A percentile compares a stretch with the other conserved stretches of the same genome.
phyloP scores from a whole-genome alignment of 306 rosid species.

The Arachis hypogaea region DNA sequence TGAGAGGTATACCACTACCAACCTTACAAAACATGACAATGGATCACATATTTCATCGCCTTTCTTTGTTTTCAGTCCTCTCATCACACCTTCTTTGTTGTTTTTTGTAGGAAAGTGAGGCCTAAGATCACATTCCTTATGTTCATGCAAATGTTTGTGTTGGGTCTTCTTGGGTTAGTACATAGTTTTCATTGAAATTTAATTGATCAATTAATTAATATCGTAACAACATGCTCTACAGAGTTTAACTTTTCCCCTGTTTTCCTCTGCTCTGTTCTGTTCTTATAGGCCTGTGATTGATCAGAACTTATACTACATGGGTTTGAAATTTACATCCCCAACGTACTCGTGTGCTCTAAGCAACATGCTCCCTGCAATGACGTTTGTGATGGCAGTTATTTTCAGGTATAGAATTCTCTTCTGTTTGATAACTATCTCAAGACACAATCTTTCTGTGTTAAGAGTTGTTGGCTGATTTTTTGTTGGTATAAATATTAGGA shows the following conservation, averaged over 20 bases:
- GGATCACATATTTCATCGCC: neutral
- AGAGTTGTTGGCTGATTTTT: neutral
- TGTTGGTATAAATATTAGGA: constrained; percentile 48
- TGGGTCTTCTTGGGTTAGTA: constrained; percentile 94
- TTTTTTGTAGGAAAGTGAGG: constrained; percentile 66
- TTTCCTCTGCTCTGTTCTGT: neutral
- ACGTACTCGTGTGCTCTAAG: constrained; percentile 90
- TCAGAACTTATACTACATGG: constrained; percentile 86
- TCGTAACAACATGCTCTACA: neutral
- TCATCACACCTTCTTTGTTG: constrained; percentile 13
- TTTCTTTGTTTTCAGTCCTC: constrained; percentile 22
- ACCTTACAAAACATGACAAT: too few species aligned
- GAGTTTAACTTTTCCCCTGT: neutral
- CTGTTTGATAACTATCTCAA: neutral
- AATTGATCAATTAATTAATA: neutral
- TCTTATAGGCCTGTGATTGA: constrained; percentile 82
- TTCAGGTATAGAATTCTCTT: constrained; percentile 56
- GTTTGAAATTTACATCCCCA: constrained; percentile 83
- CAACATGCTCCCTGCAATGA: constrained; percentile 92
- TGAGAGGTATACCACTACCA: constrained; percentile 57
- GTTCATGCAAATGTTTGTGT: constrained; percentile 70
- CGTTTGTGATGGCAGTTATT: constrained; percentile 83
- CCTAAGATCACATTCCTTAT: constrained; percentile 74
- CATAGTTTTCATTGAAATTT: neutral
- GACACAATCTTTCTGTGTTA: neutral